phyloP scores from a whole-genome alignment of 2,329 filamentous ascomycete species.

The Dichotomopilus funicola region DNA sequence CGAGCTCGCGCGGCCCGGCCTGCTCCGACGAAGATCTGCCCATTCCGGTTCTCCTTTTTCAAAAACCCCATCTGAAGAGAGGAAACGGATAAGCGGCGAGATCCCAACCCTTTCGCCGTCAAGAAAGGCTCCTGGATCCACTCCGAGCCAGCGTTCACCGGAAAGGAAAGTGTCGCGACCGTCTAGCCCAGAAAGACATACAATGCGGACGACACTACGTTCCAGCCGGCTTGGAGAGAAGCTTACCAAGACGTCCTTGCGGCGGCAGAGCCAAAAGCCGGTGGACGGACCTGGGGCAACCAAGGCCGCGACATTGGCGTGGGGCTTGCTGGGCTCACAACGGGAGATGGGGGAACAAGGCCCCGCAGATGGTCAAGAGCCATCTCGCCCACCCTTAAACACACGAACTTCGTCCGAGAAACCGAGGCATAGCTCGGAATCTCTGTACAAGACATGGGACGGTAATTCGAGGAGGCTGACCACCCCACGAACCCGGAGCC shows the following conservation, averaged over 20 bases:
- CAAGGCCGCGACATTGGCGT: constrained; percentile 59
- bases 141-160: constrained; percentile 29
- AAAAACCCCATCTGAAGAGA: constrained; percentile 34
- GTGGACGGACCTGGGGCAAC: constrained; percentile 49
- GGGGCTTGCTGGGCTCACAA: constrained; percentile 41
- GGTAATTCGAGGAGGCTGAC: constrained; percentile 49
- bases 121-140: constrained; percentile 22
- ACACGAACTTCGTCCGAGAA: constrained; percentile 21
- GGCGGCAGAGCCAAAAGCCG: constrained; percentile 36
- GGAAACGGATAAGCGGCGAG: constrained; percentile 14
- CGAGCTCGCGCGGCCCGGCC: constrained; percentile 65
- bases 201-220: constrained; percentile 56
- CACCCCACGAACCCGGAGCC: constrained; percentile 31
- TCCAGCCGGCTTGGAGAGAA: constrained; percentile 39
- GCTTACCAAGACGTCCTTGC: constrained; percentile 33
- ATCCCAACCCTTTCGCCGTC: constrained; percentile 23
- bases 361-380: constrained; percentile 18
- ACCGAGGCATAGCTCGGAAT: constrained; percentile 26
- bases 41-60: constrained; percentile 50
- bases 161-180: constrained; percentile 39
- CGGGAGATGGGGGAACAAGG: constrained; percentile 27
- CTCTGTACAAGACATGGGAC: constrained; percentile 42
- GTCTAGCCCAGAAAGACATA: constrained; percentile 55
- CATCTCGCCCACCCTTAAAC: constrained; percentile 7
- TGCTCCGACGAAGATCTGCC: constrained; percentile 46